Evolutionary conservation across 2,329 filamentous ascomycete species (phyloP).

Genomic region (Ceratocystis variospora): DNA sequence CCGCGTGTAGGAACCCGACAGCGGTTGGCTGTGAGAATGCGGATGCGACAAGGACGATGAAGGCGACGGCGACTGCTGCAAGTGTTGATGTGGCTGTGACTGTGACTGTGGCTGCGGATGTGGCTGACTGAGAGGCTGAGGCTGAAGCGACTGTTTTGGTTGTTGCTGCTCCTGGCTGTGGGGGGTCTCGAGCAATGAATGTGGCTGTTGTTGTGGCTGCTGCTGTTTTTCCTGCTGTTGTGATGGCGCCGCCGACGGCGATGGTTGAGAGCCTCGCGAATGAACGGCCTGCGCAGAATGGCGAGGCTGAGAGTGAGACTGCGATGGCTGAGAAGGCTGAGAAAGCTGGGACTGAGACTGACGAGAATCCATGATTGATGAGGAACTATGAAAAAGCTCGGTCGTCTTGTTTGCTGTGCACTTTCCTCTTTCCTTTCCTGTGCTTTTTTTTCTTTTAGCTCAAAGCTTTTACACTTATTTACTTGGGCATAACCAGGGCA

Average conservation of each 20-base stretch:
- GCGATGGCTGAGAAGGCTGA: slow-evolving; percentile 13
- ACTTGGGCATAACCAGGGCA: not conserved
- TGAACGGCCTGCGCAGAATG: slow-evolving; percentile 7
- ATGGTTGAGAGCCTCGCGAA: slow-evolving; percentile 8
- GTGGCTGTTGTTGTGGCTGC: not conserved
- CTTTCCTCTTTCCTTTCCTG: slow-evolving; percentile 2
- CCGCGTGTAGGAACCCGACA: not conserved
- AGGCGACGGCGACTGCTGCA: not conserved
- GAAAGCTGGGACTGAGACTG: slow-evolving; percentile 11
- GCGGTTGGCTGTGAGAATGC: not conserved
- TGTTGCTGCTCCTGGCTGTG: not conserved
- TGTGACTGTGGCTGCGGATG: slow-evolving; percentile 7
- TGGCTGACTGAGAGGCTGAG: slow-evolving; percentile 6
- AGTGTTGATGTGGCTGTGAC: slow-evolving; percentile 5
- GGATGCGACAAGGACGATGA: not conserved
- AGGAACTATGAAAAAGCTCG: slow-evolving; percentile 4
- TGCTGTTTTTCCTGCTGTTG: not conserved
- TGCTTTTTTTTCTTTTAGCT: slow-evolving; percentile 5
- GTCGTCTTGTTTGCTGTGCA: not conserved
- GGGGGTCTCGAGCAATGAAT: not conserved
- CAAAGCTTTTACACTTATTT: slow-evolving; percentile 7
- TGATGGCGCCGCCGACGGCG: not conserved
- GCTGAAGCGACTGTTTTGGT: not conserved
- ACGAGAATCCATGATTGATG: slow-evolving; percentile 17
- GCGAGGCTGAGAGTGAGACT: slow-evolving; percentile 11